A percentile compares a stretch with the other conserved stretches of the same genome.
These are phyloP conservation scores for Euphorbia lathyris DNA, from an alignment of 345 rosid genomes.

Conservation along the genomic window DNA sequence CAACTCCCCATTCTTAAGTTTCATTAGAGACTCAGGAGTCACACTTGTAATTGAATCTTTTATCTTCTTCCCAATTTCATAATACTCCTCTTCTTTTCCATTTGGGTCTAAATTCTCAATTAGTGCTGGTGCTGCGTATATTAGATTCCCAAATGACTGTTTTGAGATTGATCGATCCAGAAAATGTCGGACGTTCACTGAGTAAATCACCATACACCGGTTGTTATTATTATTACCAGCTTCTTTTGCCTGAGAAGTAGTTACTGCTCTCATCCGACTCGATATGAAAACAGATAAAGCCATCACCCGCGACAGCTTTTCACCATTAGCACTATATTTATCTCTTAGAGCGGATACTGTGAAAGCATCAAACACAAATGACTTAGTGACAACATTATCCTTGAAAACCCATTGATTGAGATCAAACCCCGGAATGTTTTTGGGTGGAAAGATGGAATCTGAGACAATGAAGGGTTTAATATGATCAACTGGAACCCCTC, in stretches of 20 bases:
- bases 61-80: conserved; percentile 1
- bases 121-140: conserved; percentile 11
- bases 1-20: too few species aligned
- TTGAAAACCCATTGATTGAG: too few species aligned
- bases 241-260: background rate
- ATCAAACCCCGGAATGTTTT: too few species aligned
- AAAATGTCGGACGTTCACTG: conserved; percentile 24
- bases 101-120: background rate
- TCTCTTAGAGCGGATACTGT: conserved; percentile 11
- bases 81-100: background rate
- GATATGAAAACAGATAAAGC: conserved; percentile 23
- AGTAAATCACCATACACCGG: conserved; percentile 7
- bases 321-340: background rate
- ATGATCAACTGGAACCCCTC: background rate
- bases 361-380: conserved; percentile 33
- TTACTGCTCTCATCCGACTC: too few species aligned
- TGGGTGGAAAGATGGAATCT: too few species aligned
- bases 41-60: too few species aligned
- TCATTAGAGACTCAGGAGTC: too few species aligned
- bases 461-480: too few species aligned
- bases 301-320: conserved; percentile 21
- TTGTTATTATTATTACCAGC: too few species aligned
- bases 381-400: too few species aligned
- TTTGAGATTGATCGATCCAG: conserved; percentile 17
- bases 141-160: conserved; percentile 27